Evolutionary conservation across 192 early-diverging fungal species (phyloP).

Genomic region (Lobosporangium transversale): DNA sequence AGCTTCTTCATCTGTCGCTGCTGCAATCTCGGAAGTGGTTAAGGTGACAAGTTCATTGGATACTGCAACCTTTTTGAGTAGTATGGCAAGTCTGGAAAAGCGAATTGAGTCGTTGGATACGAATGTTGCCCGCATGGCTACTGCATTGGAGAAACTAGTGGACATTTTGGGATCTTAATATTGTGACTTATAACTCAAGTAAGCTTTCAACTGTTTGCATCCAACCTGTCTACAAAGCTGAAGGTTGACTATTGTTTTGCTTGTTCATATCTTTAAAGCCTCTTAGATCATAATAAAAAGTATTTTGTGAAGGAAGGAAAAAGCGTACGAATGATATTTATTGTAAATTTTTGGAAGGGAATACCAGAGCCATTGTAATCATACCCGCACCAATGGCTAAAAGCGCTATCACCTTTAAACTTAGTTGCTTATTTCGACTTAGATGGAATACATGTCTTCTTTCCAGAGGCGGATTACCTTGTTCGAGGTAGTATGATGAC

Average conservation of each 20-base stretch:
- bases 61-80: conserved; percentile 26
- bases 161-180: conserved; percentile 37
- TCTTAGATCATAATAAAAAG: conserved; percentile 1
- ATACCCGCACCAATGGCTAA: conserved; percentile 19
- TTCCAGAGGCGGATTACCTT: not conserved
- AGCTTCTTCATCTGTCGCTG: conserved; percentile 17
- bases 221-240: no score
- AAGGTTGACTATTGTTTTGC: conserved; percentile 7
- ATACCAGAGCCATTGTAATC: conserved; percentile 39
- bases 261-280: not conserved
- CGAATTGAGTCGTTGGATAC: conserved; percentile 52
- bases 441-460: not conserved
- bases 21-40: conserved; percentile 23
- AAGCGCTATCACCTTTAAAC: conserved; percentile 29
- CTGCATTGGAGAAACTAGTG: conserved; percentile 47
- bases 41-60: conserved; percentile 37
- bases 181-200: no score
- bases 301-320: not conserved
- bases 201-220: no score
- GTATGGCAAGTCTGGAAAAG: conserved; percentile 37
- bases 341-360: not conserved
- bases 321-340: conserved; percentile 1
- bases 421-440: conserved; percentile 16
- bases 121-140: conserved; percentile 55
- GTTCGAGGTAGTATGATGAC: conserved; percentile 14